phyloP scores from a whole-genome alignment of 1,284 basidiomycete genomes.

The Schizopora paradoxa region DNA sequence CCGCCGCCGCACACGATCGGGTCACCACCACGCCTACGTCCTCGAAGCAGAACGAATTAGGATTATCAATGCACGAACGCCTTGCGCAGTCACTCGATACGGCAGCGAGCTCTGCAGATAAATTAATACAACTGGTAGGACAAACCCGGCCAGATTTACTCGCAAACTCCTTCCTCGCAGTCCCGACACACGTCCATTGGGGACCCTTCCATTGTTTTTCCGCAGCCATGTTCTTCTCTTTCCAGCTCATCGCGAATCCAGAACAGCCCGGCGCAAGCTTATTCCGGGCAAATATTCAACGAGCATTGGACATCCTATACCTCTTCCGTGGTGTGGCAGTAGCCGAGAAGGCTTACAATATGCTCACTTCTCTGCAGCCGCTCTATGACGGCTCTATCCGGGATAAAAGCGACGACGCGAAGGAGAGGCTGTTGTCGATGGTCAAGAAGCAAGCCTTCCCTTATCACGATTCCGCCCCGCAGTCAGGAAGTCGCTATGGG shows the following conservation, averaged over 20 bases:
- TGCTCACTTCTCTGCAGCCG: conserved; percentile 62
- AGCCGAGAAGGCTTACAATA: conserved; percentile 66
- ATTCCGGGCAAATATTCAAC: conserved; percentile 67
- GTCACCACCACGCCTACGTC: not conserved
- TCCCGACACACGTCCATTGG: conserved; percentile 79
- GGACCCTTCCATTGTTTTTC: conserved; percentile 77
- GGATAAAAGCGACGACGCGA: conserved; percentile 30
- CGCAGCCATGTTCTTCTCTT: conserved; percentile 82
- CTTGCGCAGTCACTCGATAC: conserved; percentile 57
- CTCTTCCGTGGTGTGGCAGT: conserved; percentile 54
- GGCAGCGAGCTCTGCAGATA: conserved; percentile 67
- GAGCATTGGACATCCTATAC: conserved; percentile 59
- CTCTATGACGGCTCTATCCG: conserved; percentile 60
- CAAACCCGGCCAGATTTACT: conserved; percentile 67
- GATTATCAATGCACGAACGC: conserved; percentile 41
- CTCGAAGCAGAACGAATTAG: conserved; percentile 22
- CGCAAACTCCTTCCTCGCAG: conserved; percentile 57
- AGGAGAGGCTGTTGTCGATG: conserved; percentile 51
- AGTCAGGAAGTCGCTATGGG: conserved; percentile 11
- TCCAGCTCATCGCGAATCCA: conserved; percentile 72
- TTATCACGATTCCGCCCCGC: conserved; percentile 53
- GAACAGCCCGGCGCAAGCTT: conserved; percentile 68
- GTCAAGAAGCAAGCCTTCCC: conserved; percentile 74
- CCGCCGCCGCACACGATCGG: conserved; percentile 32
- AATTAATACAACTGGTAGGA: conserved; percentile 67